Evolutionary conservation across 192 early-diverging fungal species (phyloP), one percentile per base, ranked within the genome.

Genomic region (Physocladia obscura): DNA sequence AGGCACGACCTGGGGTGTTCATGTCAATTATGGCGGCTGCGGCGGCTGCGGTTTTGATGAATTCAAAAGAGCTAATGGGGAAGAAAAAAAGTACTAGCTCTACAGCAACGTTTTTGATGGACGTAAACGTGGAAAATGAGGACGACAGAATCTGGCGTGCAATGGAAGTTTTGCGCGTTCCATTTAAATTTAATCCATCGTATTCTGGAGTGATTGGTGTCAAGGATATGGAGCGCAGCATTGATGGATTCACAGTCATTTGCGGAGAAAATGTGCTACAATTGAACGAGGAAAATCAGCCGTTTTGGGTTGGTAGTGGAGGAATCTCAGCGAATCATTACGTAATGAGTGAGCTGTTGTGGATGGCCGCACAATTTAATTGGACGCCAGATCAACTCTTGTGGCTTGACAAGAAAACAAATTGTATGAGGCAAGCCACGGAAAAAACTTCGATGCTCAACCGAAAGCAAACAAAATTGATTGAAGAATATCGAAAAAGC

Each of bases 121-220:
- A 34, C 37, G 24, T 26, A 27, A 29, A 50, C 63, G 35, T 50
- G 13, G 19, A 38, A 27, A 87, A 88, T n/a, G 89, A 90, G 73
- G 89, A 90, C 62, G 89, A 90, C 62, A 81, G 85, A 0, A 89
- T 87, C 38, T 90, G 89, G 89, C 73, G 79, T 24, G 85, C 87
- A 1, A 81, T 73, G 34, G 89, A 89, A 69, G 80, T 87, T 77
- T 55, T 80, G 24, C 76, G 85, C 32, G 79, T 81, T 35, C 82
- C 80, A 1, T 87, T 79, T 63, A 69, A 74, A 5, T 87, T 87
- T 47, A 71, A 80, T 34, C 76, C 69, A 51, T 75, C 67, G 3
- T 76, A 82, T 67, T 84, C 77, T 15, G 82, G 76, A 5, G 77
- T 75, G 29, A 77, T 86, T 57, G 86, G 86, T 37, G 76, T 71